Conservation (phyloP, 148 eudicot genomes). For the Cornus florida region DNA sequence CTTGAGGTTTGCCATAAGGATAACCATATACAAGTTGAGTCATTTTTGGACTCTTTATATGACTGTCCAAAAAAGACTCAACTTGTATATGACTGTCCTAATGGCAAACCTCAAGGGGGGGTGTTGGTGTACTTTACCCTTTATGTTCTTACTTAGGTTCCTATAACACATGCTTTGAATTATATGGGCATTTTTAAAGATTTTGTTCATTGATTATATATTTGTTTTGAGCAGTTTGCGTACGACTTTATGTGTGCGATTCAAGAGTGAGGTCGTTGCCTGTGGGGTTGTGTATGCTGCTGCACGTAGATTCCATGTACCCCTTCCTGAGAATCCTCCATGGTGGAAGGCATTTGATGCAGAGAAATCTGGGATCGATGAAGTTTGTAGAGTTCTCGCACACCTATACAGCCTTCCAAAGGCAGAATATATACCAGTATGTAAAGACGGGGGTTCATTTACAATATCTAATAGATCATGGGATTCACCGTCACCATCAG, state of each 20-base stretch:
- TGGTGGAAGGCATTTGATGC: conserved; percentile 98
- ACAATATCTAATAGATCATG: conserved; percentile 57
- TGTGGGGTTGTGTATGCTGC: conserved; percentile 98
- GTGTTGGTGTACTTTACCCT: too few species aligned
- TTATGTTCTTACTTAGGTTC: neutral
- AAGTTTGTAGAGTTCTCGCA: conserved; percentile 81
- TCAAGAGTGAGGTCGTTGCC: conserved; percentile 92
- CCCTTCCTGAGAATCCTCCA: conserved; percentile 92
- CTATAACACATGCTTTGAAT: neutral
- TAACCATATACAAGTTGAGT: too few species aligned
- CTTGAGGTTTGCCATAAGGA: too few species aligned
- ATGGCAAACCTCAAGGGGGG: too few species aligned
- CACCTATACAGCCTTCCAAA: conserved; percentile 85
- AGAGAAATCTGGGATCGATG: conserved; percentile 76
- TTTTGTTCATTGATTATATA: neutral
- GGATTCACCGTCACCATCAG: conserved; percentile 58
- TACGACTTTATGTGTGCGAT: conserved; percentile 85
- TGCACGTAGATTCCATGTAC: conserved; percentile 78
- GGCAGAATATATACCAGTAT: conserved; percentile 77
- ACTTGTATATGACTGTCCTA: too few species aligned
- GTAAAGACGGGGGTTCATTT: conserved; percentile 77
- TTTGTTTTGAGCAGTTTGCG: conserved; percentile 56
- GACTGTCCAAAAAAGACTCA: too few species aligned
- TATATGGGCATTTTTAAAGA: neutral
- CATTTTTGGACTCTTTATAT: too few species aligned